phyloP scores from a whole-genome alignment of 2,329 filamentous ascomycete genomes.

The Trichoderma sp. region DNA sequence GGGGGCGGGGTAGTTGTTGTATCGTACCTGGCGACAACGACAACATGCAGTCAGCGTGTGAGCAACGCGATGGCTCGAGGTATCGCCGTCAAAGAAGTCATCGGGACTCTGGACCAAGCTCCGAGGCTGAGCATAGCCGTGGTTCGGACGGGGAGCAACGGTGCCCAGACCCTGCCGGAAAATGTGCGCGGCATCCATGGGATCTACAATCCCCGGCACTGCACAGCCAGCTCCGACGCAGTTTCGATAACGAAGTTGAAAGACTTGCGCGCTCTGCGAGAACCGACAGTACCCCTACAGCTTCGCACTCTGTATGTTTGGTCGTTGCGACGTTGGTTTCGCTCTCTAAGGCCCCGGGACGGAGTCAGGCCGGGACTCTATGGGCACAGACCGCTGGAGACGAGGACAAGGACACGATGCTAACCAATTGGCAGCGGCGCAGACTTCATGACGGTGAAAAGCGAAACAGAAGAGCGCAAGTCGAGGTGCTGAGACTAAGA shows the following conservation, averaged over 20 bases:
- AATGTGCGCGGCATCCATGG: slow-evolving; percentile 61
- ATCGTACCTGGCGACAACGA: slow-evolving; percentile 72
- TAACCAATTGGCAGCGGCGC: slow-evolving; percentile 3
- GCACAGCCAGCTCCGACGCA: neutral
- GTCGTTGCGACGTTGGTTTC: slow-evolving; percentile 8
- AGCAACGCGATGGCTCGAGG: slow-evolving; percentile 63
- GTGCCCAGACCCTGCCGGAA: slow-evolving; percentile 59
- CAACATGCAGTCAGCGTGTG: slow-evolving; percentile 81
- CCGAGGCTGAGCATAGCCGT: slow-evolving; percentile 35
- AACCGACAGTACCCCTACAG: neutral
- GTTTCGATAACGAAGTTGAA: neutral
- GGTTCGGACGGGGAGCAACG: slow-evolving; percentile 41
- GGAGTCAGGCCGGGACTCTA: neutral
- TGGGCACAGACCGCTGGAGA: neutral
- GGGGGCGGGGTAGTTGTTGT: neutral
- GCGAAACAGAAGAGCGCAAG: neutral
- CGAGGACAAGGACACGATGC: neutral
- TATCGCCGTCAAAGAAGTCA: slow-evolving; percentile 51
- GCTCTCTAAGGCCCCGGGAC: neutral
- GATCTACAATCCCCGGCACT: slow-evolving; percentile 22
- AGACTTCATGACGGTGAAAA: neutral
- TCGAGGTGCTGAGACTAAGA: neutral
- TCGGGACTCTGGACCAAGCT: slow-evolving; percentile 37
- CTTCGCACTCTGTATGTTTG: neutral
- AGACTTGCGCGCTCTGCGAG: neutral